Percentiles rank a stretch among this genome's conserved stretches.
Evolutionary conservation across 768 basidiomycete genomes (phyloP).

Genomic region (Calocera viscosa): DNA sequence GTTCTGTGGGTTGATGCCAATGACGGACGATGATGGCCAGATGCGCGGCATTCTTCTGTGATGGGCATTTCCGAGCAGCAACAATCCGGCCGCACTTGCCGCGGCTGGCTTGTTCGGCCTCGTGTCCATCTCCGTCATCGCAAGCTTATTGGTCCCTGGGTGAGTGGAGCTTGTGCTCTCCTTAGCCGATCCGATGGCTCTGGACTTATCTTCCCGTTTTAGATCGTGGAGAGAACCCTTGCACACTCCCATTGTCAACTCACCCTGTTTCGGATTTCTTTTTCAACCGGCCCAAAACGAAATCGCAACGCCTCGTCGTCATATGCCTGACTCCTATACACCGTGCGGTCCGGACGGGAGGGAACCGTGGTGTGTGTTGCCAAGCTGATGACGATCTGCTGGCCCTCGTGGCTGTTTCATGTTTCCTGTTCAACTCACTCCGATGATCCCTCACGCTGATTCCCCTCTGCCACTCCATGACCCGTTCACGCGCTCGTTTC

Average conservation of each 20-base stretch:
- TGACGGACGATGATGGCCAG: neutral
- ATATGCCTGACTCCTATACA: neutral
- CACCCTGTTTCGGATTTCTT: neutral
- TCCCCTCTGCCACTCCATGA: neutral
- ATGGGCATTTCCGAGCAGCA: neutral
- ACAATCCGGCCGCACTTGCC: neutral
- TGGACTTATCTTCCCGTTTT: slow-evolving; percentile 2
- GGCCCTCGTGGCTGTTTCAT: neutral
- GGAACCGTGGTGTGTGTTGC: neutral
- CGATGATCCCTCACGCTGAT: neutral
- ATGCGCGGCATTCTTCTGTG: slow-evolving; percentile 7
- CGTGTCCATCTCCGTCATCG: neutral
- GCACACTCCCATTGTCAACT: neutral
- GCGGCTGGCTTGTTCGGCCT: neutral
- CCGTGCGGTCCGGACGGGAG: neutral
- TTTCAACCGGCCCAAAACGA: neutral
- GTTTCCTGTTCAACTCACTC: neutral
- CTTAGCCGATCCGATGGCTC: neutral
- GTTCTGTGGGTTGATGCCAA: neutral
- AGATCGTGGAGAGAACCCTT: slow-evolving; percentile 1
- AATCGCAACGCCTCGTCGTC: neutral
- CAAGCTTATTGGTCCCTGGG: slow-evolving; percentile 5
- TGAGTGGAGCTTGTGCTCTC: neutral
- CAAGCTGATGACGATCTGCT: neutral
- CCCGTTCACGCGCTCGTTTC: neutral